Evolutionary conservation across 176 grass and related monocot genomes (phyloP), one percentile per base, ranked within the genome.

Genomic region (Lolium perenne): DNA sequence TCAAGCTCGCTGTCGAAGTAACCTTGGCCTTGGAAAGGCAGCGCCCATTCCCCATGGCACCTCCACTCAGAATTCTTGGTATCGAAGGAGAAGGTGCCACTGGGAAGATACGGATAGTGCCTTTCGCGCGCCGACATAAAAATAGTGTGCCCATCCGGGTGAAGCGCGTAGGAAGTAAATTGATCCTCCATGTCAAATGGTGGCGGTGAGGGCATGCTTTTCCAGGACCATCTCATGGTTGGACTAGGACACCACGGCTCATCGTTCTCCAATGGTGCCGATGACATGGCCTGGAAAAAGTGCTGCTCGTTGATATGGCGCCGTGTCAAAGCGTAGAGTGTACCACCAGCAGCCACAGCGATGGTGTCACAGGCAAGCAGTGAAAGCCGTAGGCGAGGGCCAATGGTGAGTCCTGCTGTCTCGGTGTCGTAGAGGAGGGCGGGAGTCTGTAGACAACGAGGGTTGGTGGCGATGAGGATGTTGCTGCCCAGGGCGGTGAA

Each of bases 51-150:
- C 40, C 40, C 68, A 21, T 46, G 40, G 0, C 5, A 46, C 40
- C 40, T 46, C 68, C 40, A 71, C 68, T 46, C 10, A 3, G 10
- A 7, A 7, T 6, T 18, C 18, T n/a, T 13, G 68, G 68, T 71
- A 20, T 71, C 68, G 10, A 71, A 71, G 40, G 68, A 71, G 68
- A 46, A 71, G 68, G 68, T 71, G 1, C 68, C 67, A 8, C 10
- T 43, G 3, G 67, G 38, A n/a, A 41, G 17, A 71, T 43, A 5
- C 1, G 17, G 38, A 41, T 71, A 41, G 3, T 1, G 17, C 0
- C 8, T 43, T 1, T 71, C 67, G 0, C 5, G 67, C 38, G 18
- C 67, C 0, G 38, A 71, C 35, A 71, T 43, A 38, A 71, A 41
- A 10, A 71, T 43, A 5, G 67, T 71, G 67, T 43, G 67, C 4